A percentile compares a stretch with the other conserved stretches of the same genome.
Conservation (phyloP, 164 flowering plant genomes). For the Magnolia sinica region DNA sequence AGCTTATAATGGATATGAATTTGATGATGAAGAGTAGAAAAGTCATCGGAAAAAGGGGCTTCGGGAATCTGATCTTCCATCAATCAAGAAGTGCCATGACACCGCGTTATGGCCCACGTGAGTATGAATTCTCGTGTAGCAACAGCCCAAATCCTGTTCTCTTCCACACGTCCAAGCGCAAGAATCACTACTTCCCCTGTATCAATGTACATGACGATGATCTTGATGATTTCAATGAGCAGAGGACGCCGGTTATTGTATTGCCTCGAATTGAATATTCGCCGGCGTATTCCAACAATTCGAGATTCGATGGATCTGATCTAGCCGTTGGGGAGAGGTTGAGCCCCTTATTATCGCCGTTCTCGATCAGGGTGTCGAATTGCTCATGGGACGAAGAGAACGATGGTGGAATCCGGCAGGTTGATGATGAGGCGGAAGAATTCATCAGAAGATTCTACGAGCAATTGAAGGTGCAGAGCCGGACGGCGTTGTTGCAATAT, state of each 20-base stretch:
- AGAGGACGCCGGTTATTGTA: constrained; percentile 14
- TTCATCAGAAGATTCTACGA: constrained; percentile 50
- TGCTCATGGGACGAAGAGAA: constrained; percentile 32
- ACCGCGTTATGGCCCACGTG: constrained; percentile 5
- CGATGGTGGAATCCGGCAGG: constrained; percentile 13
- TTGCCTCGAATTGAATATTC: constrained; percentile 28
- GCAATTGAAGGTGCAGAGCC: constrained; percentile 42
- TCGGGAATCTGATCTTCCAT: constrained; percentile 27
- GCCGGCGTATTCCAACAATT: constrained; percentile 21
- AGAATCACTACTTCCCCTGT: constrained; percentile 22
- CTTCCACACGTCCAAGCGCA: constrained; percentile 40
- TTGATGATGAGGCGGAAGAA: constrained; percentile 49
- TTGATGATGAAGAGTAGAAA: constrained; percentile 47
- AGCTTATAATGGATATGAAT: constrained; percentile 44
- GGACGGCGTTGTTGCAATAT: constrained; percentile 34
- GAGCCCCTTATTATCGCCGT: constrained; percentile 34
- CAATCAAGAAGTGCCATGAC: constrained; percentile 12
- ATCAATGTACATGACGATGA: constrained; percentile 2
- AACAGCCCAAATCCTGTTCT: constrained; percentile 53
- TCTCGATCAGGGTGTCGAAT: constrained; percentile 26
- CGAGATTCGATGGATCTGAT: constrained; percentile 6
- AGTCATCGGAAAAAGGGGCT: constrained; percentile 26
- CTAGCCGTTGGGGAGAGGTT: constrained; percentile 21
- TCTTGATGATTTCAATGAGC: background rate
- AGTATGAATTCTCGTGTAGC: constrained; percentile 48